These are phyloP conservation scores for Neofusicoccum umdonicola DNA, from an alignment of 2,329 filamentous ascomycete genomes.

Conservation along the genomic window DNA sequence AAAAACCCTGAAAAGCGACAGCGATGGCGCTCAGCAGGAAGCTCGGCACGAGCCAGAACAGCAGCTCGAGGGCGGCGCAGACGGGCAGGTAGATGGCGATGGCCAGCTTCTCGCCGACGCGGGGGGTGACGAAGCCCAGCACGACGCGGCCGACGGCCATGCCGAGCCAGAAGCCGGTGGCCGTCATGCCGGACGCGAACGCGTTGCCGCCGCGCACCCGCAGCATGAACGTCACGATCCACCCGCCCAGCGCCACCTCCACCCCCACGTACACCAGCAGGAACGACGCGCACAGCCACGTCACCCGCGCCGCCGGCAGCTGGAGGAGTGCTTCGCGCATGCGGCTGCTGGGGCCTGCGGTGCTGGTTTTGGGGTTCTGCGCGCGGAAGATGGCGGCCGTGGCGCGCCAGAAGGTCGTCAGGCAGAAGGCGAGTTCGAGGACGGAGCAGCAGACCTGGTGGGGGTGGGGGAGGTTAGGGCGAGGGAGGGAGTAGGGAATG, in stretches of 20 bases:
- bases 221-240: constrained; percentile 89
- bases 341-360: constrained; percentile 45
- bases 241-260: constrained; percentile 74
- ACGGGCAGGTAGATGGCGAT: constrained; percentile 62
- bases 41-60: constrained; percentile 79
- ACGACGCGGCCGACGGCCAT: constrained; percentile 71
- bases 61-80: constrained; percentile 63
- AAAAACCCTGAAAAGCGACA: constrained; percentile 72
- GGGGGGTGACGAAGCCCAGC: constrained; percentile 73
- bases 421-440: constrained; percentile 55
- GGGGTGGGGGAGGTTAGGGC: neutral
- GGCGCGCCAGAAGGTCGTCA: constrained; percentile 62
- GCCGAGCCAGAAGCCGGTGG: constrained; percentile 82
- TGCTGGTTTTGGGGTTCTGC: constrained; percentile 44
- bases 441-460: constrained; percentile 52
- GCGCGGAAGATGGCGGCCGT: constrained; percentile 59
- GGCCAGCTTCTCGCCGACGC: constrained; percentile 66
- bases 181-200: constrained; percentile 72
- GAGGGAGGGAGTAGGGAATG: neutral
- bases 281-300: constrained; percentile 73
- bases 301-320: constrained; percentile 52
- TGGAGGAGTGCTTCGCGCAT: constrained; percentile 52
- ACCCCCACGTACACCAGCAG: constrained; percentile 75
- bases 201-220: constrained; percentile 64
- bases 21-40: constrained; percentile 72